phyloP scores from a whole-genome alignment of 768 basidiomycete genomes.

The Mycena vulgaris region DNA sequence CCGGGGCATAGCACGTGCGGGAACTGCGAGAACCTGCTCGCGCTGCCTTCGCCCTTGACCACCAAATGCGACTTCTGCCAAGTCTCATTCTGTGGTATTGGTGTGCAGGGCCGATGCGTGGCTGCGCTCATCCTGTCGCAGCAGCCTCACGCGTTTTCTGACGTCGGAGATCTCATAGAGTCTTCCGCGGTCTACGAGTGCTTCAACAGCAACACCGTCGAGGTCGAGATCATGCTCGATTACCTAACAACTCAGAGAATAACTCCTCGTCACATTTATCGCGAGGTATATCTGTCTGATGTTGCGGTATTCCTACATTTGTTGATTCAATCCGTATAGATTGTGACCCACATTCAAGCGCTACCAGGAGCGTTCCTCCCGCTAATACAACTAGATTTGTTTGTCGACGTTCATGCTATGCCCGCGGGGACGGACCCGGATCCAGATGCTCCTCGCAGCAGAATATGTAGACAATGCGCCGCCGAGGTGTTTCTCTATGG shows the following conservation, averaged over 20 bases:
- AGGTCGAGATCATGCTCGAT: slow-evolving; percentile 89
- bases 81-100: slow-evolving; percentile 87
- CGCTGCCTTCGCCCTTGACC: slow-evolving; percentile 81
- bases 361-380: slow-evolving; percentile 76
- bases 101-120: slow-evolving; percentile 80
- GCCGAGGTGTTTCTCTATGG: slow-evolving; percentile 84
- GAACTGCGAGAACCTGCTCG: slow-evolving; percentile 87
- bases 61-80: slow-evolving; percentile 89
- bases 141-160: slow-evolving; percentile 78
- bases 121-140: slow-evolving; percentile 71
- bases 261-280: slow-evolving; percentile 81
- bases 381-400: slow-evolving; percentile 79
- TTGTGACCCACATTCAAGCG: slow-evolving; percentile 71
- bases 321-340: slow-evolving; percentile 55
- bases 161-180: slow-evolving; percentile 83
- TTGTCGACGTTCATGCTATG: slow-evolving; percentile 76
- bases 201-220: slow-evolving; percentile 78
- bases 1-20: slow-evolving; percentile 88
- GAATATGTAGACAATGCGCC: slow-evolving; percentile 81
- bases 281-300: slow-evolving; percentile 69
- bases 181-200: slow-evolving; percentile 85
- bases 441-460: slow-evolving; percentile 70
- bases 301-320: not conserved
- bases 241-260: slow-evolving; percentile 76
- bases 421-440: slow-evolving; percentile 69